A percentile compares a stretch with the other conserved stretches of the same genome.
phyloP scores from a whole-genome alignment of 352 stramenopile genomes.

The Pythium brachiatum region DNA sequence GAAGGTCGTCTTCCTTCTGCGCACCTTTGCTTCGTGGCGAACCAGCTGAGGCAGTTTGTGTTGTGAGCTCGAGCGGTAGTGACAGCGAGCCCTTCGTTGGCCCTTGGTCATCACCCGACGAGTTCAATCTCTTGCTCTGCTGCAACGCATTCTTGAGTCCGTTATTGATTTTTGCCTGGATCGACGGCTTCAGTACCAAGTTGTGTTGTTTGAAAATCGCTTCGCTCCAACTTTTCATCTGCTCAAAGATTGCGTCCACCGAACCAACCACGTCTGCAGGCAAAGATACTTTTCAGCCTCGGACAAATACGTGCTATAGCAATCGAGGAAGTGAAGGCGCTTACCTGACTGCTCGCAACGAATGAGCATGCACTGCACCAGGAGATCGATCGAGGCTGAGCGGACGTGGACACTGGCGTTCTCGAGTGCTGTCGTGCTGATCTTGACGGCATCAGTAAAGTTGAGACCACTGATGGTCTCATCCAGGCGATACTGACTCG shows the following conservation, averaged over 20 bases:
- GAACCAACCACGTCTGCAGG: conserved; percentile 52
- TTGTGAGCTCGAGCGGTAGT: conserved; percentile 6
- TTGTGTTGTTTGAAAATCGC: conserved; percentile 76
- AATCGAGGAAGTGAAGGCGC: not conserved
- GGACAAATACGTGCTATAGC: not conserved
- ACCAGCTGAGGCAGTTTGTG: conserved; percentile 1
- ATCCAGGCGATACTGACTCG: conserved; percentile 77
- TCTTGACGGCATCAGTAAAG: conserved; percentile 60
- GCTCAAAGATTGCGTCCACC: conserved; percentile 60
- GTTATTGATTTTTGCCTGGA: conserved; percentile 83
- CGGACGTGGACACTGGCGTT: conserved; percentile 79
- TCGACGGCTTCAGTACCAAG: conserved; percentile 61
- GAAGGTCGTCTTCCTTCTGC: conserved; percentile 69
- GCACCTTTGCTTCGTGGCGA: conserved; percentile 51
- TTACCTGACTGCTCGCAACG: conserved; percentile 72
- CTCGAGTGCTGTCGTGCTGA: conserved; percentile 59
- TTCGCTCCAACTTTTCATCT: conserved; percentile 73
- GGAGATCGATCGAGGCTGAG: conserved; percentile 59
- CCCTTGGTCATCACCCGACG: not conserved
- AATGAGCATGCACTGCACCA: conserved; percentile 73
- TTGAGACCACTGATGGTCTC: conserved; percentile 45
- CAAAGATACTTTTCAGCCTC: not conserved
- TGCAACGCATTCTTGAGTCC: conserved; percentile 63
- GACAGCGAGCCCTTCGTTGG: not conserved
- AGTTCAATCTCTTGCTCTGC: conserved; percentile 59